phyloP scores from a whole-genome alignment of 192 early-diverging fungal species.

The Rhizoclosmatium globosum region DNA sequence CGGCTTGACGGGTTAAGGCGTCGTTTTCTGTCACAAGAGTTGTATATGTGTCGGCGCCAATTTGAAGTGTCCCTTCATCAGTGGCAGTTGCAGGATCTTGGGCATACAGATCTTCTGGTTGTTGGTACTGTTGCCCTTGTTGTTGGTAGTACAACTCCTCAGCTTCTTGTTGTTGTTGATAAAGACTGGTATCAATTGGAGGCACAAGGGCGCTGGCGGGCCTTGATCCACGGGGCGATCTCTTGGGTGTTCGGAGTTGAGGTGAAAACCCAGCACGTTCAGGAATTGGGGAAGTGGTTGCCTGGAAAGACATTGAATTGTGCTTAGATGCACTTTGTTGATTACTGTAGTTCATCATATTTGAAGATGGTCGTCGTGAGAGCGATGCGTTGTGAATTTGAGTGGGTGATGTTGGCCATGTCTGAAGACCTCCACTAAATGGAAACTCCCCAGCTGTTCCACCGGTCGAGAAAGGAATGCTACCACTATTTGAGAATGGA shows the following conservation, averaged over 20 bases:
- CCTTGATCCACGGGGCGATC: neutral
- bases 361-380: slow-evolving; percentile 9
- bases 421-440: slow-evolving; percentile 25
- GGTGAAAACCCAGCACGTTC: neutral
- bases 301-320: neutral
- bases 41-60: neutral
- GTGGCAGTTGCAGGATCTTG: neutral
- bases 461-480: neutral
- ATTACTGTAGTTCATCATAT: neutral
- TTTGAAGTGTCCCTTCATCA: slow-evolving; percentile 6
- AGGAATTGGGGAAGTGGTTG: neutral
- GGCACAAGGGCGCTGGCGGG: neutral
- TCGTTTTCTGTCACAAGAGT: slow-evolving; percentile 24
- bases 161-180: neutral
- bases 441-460: neutral
- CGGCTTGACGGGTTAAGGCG: neutral
- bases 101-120: neutral
- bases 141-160: neutral
- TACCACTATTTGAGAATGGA: neutral
- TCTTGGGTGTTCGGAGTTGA: neutral
- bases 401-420: slow-evolving; percentile 26
- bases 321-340: neutral
- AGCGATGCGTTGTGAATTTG: slow-evolving; percentile 2
- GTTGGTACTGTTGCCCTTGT: neutral
- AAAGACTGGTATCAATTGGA: neutral